These are phyloP conservation scores for Skeletonema tropicum DNA, from an alignment of 108 stramenopile genomes.

Conservation along the genomic window DNA sequence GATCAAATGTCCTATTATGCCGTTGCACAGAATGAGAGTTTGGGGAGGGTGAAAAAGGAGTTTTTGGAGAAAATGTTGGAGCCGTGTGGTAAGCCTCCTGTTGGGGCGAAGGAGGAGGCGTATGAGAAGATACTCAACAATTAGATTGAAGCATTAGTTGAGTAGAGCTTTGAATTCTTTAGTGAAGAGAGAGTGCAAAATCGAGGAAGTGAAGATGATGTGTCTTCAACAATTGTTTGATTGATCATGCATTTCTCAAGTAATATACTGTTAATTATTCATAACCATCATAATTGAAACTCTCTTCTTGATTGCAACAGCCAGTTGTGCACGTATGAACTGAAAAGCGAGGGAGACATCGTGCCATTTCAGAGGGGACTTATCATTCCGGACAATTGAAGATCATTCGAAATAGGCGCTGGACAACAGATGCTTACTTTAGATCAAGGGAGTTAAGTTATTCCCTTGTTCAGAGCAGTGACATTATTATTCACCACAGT, in stretches of 20 bases:
- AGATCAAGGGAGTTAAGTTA: no score
- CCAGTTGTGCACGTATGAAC: background rate
- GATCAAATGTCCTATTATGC: conserved; percentile 96
- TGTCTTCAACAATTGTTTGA: background rate
- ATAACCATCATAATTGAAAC: background rate
- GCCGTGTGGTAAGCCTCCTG: conserved; percentile 69
- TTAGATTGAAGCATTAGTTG: background rate
- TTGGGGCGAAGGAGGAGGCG: conserved; percentile 47
- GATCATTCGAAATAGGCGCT: no score
- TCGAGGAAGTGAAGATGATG: background rate
- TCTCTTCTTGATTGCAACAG: background rate
- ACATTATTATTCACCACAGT: conserved; percentile 20
- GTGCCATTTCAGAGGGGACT: background rate
- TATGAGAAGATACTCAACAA: conserved; percentile 34
- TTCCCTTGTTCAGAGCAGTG: background rate
- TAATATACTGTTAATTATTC: background rate
- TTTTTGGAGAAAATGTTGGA: conserved; percentile 91
- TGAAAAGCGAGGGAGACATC: background rate
- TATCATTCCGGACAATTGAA: background rate
- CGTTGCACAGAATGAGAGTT: conserved; percentile 95
- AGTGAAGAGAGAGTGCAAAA: background rate
- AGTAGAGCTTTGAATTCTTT: background rate
- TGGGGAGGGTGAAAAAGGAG: conserved; percentile 87
- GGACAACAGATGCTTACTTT: no score
- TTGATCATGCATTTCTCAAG: background rate